phyloP scores from a whole-genome alignment of 2,329 filamentous ascomycete species.

The Trichoderma sp. region DNA sequence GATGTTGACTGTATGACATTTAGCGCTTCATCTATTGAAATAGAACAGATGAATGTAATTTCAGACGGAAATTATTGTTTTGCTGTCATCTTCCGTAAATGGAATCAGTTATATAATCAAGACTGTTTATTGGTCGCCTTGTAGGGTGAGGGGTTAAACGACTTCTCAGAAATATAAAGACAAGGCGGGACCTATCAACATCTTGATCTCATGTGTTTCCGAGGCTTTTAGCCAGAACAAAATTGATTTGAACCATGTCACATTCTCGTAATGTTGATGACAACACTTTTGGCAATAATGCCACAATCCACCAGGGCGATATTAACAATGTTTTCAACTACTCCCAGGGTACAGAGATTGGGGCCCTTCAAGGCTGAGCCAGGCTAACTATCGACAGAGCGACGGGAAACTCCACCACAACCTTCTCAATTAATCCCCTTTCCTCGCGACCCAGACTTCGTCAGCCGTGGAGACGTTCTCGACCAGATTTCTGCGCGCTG shows the following conservation, averaged over 20 bases:
- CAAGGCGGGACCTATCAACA: too few species aligned
- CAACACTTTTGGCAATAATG: too few species aligned
- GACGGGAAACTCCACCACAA: not conserved
- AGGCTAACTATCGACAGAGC: not conserved
- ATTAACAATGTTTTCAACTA: not conserved
- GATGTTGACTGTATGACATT: too few species aligned
- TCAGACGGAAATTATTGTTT: too few species aligned
- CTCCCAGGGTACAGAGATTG: not conserved
- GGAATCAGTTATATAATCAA: not conserved
- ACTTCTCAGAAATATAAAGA: not conserved
- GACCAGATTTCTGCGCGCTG: conserved; percentile 25
- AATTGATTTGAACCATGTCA: too few species aligned
- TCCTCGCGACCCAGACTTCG: conserved; percentile 31
- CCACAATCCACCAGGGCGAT: not conserved
- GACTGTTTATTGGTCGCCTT: not conserved
- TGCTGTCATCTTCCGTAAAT: too few species aligned
- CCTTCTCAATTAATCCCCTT: conserved; percentile 28
- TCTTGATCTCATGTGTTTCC: too few species aligned
- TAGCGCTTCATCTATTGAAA: too few species aligned
- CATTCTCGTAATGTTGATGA: too few species aligned
- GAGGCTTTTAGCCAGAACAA: too few species aligned
- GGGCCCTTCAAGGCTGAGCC: not conserved
- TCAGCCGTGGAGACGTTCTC: conserved; percentile 31
- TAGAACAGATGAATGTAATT: too few species aligned
- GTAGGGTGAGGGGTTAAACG: not conserved